Conservation (phyloP, 345 rosid species). For the Eucalyptus pauciflora region DNA sequence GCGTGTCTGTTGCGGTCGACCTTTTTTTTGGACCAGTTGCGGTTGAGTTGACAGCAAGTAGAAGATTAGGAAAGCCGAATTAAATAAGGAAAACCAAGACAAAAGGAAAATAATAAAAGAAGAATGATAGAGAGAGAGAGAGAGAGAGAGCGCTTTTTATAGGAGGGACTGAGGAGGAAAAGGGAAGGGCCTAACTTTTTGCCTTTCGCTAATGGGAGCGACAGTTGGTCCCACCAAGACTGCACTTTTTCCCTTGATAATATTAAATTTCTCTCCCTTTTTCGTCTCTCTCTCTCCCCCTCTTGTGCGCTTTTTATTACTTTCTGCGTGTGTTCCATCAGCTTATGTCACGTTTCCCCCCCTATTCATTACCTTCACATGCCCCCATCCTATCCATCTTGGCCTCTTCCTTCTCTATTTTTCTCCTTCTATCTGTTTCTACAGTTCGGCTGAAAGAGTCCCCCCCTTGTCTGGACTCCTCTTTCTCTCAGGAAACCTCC, state of each 20-base stretch:
- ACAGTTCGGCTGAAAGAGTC: neutral
- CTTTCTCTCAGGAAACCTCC: neutral
- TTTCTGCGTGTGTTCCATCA: neutral
- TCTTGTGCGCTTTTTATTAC: neutral
- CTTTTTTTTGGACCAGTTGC: neutral
- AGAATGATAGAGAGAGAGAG: neutral
- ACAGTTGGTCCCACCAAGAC: slow-evolving; percentile 29
- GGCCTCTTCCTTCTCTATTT: neutral
- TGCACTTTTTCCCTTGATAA: neutral
- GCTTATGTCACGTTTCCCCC: neutral
- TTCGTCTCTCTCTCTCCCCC: neutral
- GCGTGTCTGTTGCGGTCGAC: neutral
- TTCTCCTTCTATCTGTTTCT: neutral
- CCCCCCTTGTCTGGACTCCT: neutral
- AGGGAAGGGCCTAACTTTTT: slow-evolving; percentile 4
- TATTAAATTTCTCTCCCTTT: neutral
- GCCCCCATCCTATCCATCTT: neutral
- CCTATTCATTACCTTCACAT: neutral
- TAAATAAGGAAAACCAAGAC: neutral
- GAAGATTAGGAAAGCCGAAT: neutral
- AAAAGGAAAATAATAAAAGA: neutral
- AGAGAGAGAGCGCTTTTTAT: neutral
- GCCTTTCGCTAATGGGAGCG: slow-evolving; percentile 26
- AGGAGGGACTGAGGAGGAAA: neutral
- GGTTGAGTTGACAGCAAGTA: neutral